Evolutionary conservation across 139 green algal species (phyloP), one percentile per base, ranked within the genome.

Genomic region (Tetraselmis striata): DNA sequence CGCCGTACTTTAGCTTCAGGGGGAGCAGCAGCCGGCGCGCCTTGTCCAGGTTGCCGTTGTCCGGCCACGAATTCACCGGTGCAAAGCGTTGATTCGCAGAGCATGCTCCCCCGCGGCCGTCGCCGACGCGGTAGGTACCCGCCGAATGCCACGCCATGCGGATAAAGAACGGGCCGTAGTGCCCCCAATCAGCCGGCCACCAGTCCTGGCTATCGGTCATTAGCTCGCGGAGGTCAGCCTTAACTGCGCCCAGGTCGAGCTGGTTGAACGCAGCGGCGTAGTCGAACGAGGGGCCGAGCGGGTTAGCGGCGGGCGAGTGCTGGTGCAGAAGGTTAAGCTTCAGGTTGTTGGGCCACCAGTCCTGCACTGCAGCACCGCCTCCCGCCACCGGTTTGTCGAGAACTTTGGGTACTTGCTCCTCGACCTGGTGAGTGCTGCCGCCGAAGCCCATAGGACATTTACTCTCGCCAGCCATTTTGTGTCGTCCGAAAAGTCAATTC

Each of bases 11-110:
- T 1, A 83, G 31, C 81, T 90, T 88, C 82, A 91, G 78, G 11
- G 88, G 85, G 75, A 28, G 28, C 59, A 91, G 80, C 30, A 91
- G 67, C 25, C 59, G 59, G 29, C 79, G 76, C 0, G 84, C 85
- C 84, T 86, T 90, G 80, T 88, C 82, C 5, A 90, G 77, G 77
- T 88, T 88, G 58, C 79, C 83, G 82, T 89, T 89, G 80, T 89
- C 85, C 11, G 29, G 29, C 85, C 82, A 85, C 25, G 29, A 30
- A 11, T 80, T 29, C 75, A 80, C 81, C 1, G 81, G 81, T n/a
- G 31, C 30, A 30, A 84, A 84, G 76, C 81, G 81, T 28, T 76
- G 59, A 74, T 75, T 75, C 5, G 29, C 81, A 2, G 59, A 75
- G 32, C 79, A 26, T 22, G 59, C 79, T 28, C 81, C 81, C 25